Percentiles rank a stretch among this genome's conserved stretches.
Evolutionary conservation across 23 red algal species (phyloP).

Genomic region (Gracilariopsis chorda): DNA sequence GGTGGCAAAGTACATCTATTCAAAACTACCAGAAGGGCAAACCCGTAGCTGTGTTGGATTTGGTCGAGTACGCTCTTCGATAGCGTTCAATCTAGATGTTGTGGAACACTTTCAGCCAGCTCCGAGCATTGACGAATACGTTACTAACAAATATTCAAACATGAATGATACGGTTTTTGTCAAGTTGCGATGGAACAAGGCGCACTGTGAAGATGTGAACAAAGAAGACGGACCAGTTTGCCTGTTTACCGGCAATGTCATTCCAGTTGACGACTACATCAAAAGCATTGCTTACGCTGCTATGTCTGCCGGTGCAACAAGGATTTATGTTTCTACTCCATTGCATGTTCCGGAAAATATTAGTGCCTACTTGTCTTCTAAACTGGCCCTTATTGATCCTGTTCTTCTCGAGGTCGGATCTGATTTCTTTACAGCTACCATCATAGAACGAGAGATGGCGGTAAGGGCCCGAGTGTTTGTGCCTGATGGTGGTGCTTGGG

Average conservation of each 20-base stretch:
- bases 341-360: constrained; percentile 11
- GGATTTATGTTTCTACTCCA: constrained; percentile 26
- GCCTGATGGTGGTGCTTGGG: constrained; percentile 43
- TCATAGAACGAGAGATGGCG: constrained; percentile 31
- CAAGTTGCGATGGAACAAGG: constrained; percentile 26
- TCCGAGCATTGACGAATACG: not conserved
- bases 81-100: constrained; percentile 23
- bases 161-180: constrained; percentile 24
- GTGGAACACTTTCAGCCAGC: constrained; percentile 25
- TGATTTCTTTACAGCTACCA: constrained; percentile 29
- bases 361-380: not conserved
- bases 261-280: constrained; percentile 1
- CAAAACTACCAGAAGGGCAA: not conserved
- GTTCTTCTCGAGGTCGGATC: constrained; percentile 31
- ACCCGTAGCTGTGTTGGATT: constrained; percentile 7
- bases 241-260: not conserved
- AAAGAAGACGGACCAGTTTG: constrained; percentile 16
- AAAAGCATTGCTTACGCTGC: constrained; percentile 25
- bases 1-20: not conserved
- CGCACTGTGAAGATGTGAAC: not conserved
- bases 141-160: not conserved
- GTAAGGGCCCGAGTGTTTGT: constrained; percentile 32
- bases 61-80: constrained; percentile 8
- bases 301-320: not conserved
- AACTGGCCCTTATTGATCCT: constrained; percentile 9